phyloP scores from a whole-genome alignment of 345 rosid genomes.

The Populus alba region DNA sequence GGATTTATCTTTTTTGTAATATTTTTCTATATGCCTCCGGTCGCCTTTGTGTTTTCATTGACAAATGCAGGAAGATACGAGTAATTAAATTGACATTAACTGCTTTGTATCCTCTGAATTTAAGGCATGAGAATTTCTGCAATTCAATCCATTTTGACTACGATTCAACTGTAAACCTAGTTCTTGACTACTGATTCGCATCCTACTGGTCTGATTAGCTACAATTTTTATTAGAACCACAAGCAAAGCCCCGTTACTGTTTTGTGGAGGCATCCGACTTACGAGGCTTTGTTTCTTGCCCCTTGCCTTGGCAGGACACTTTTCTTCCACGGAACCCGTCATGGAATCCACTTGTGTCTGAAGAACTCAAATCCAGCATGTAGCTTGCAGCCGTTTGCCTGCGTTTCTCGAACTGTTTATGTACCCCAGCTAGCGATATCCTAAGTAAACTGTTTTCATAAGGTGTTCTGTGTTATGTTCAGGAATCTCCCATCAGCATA shows the following conservation, averaged over 20 bases:
- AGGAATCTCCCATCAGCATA: background rate
- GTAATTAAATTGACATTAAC: background rate
- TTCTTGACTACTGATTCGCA: background rate
- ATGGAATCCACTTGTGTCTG: conserved; percentile 51
- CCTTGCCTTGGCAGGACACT: conserved; percentile 50
- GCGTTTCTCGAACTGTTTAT: background rate
- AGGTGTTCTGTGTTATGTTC: background rate
- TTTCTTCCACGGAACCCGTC: conserved; percentile 63
- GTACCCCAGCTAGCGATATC: background rate
- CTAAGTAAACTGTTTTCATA: background rate
- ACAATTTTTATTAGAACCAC: background rate
- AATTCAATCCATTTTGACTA: background rate
- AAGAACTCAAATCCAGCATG: conserved; percentile 44
- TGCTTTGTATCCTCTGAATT: background rate
- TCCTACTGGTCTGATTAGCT: background rate
- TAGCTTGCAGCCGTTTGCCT: background rate
- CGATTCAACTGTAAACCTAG: too few species aligned
- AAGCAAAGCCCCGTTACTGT: background rate
- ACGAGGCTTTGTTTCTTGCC: background rate
- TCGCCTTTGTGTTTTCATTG: background rate
- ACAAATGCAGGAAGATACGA: background rate
- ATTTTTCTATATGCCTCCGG: background rate
- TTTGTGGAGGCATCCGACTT: background rate
- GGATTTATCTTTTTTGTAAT: background rate
- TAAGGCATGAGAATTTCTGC: background rate